Evolutionary conservation across 139 green algal genomes (phyloP).

Genomic region (Nannochloris sp.): DNA sequence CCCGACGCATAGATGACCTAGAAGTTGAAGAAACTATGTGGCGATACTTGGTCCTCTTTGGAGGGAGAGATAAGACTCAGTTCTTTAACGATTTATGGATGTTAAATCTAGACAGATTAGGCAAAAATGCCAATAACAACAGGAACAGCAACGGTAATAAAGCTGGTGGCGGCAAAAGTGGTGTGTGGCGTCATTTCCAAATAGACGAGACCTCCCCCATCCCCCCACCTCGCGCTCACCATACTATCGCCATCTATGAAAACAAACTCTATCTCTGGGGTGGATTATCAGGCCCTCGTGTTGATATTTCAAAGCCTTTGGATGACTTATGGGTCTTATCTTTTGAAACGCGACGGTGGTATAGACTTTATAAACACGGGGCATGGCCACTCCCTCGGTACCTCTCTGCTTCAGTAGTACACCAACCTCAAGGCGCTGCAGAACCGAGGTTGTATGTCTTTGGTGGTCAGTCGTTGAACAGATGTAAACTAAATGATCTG

Average conservation of each 20-base stretch:
- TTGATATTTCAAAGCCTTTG: neutral
- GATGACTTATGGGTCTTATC: constrained; percentile 22
- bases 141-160: neutral
- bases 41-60: constrained; percentile 18
- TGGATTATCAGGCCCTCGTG: neutral
- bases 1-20: neutral
- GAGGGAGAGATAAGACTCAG: neutral
- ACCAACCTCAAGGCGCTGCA: neutral
- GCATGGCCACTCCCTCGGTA: constrained; percentile 15
- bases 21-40: no score
- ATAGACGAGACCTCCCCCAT: neutral
- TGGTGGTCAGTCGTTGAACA: constrained; percentile 13
- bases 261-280: constrained; percentile 9
- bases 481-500: constrained; percentile 21
- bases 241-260: neutral
- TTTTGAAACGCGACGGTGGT: neutral
- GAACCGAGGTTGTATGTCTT: constrained; percentile 10
- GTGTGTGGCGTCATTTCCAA: constrained; percentile 1
- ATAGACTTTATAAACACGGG: constrained; percentile 3
- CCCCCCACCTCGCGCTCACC: constrained; percentile 12
- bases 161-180: no score
- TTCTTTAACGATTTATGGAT: constrained; percentile 22
- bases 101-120: neutral
- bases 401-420: constrained; percentile 1
- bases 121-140: neutral